phyloP scores from a whole-genome alignment of 306 rosid genomes.

The Benincasa hispida region DNA sequence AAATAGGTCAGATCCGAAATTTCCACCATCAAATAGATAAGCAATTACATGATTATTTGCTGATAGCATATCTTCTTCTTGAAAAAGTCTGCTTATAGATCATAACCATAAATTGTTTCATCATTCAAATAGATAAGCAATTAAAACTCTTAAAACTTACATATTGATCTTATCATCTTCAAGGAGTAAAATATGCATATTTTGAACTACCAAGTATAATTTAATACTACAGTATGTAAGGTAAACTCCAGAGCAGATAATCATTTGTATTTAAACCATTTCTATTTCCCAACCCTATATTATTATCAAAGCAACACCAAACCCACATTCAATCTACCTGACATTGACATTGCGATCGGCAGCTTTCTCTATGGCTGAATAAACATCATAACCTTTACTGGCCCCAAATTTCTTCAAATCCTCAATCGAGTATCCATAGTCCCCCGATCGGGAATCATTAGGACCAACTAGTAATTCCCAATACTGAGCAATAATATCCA shows the following conservation, averaged over 20 bases:
- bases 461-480: slow-evolving; percentile 64
- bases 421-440: slow-evolving; percentile 51
- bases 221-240: background rate
- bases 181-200: background rate
- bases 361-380: slow-evolving; percentile 48
- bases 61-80: too few relatives aligned
- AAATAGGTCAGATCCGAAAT: too few relatives aligned
- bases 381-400: slow-evolving; percentile 51
- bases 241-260: background rate
- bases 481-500: slow-evolving; percentile 74
- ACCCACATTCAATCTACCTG: slow-evolving; percentile 23
- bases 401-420: slow-evolving; percentile 68
- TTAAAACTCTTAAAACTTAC: background rate
- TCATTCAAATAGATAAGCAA: background rate
- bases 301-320: background rate
- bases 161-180: background rate
- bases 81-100: too few relatives aligned
- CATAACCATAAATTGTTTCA: too few relatives aligned
- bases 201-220: background rate
- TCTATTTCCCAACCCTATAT: background rate
- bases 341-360: slow-evolving; percentile 58
- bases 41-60: too few relatives aligned
- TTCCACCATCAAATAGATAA: too few relatives aligned
- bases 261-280: background rate
- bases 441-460: slow-evolving; percentile 60